Base-by-base conservation (phyloP, 805 yeast genomes). In the Ogataea methanolica region DNA sequence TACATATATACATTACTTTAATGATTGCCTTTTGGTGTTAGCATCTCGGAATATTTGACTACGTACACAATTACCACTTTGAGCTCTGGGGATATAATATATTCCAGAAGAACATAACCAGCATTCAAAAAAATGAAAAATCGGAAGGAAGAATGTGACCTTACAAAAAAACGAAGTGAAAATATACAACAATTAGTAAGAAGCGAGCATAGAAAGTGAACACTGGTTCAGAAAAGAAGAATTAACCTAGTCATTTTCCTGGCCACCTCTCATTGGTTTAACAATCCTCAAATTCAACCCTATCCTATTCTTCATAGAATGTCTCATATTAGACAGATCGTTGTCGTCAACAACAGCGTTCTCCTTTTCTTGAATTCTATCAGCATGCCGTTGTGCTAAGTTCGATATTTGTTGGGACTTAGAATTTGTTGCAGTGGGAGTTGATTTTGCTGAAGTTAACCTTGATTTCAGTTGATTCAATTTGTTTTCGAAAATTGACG, bases 211-310 rank as follows among this genome's bases (percentile, higher is more conserved):
- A 11, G 9, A 26, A 6, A 26, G 11, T 26, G 31, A 26, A 26
- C 7, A 5, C 11, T 12, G n/a, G 22, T 17, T 15, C 33, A 22
- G 11, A 9, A 23, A 29, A n/a, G 7, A 42, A 12, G 7, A 7
- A 42, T 15, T n/a, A 12, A 36, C n/a, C 17, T 44, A 51, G 11
- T 49, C 53, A 23, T 48, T 51, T 19, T 55, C 58, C 42, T 55
- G 60, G 1, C 60, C 60, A 4, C 63, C 63, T 41, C 62, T 48
- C 56, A 58, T 51, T 15, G 66, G 66, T 60, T 81, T 82, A 17
- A 83, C 79, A 7, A 84, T 83, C 44, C 80, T 66, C 50, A 82
- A 66, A 59, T 80, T 79, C 42, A 80, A 64, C 1, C 85, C 85
- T 19, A 68, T 66, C 50, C 70, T 68, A 33, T 47, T 56, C 36